Base-by-base conservation (phyloP, 169 alveolate genomes). In the Cryptosporidium baileyi region DNA sequence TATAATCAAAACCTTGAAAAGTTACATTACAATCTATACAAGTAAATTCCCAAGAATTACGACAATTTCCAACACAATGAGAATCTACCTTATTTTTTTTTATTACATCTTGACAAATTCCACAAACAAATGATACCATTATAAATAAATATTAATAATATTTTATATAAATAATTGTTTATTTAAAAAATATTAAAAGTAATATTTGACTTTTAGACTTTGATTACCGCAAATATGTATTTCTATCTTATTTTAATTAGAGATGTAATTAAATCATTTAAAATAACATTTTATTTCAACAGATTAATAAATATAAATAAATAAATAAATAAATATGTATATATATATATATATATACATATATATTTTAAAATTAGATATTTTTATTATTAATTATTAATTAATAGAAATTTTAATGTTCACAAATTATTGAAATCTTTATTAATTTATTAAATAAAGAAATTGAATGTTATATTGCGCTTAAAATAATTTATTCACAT, bases 51-150 rank as follows among this genome's bases (percentile, higher is more conserved):
- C 94, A 90, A 3, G 95, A 93, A 47, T 88, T 49, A 28, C 81
- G 43, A 36, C 95, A 92, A 15, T 30, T 26, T n/a, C 82, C 52
- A 41, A 63, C 34, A 45, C 93, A 89, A 59, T 92, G 95, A 44
- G 82, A 81, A 26, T 92, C 91, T n/a, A 92, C 89, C 44, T 89
- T 89, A 44, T 85, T 88, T 61, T 92, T 92, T 57, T 92, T 90
- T 11, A 92, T 38, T 22, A 92, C 94, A 34, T 91, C 93, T 51
- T 81, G 90, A 47, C 95, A 92, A 57, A 49, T 43, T 32, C 82
- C 94, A 26, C 95, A 92, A 3, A 88, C 90, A 81, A 91, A 91
- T 13, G 94, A 85, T 22, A 91, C 94, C 94, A 91, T 91, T 40
- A 11, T 15, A 59, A 26, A 45, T 44, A 24, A n/a, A 24, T 17